phyloP scores from a whole-genome alignment of 2,329 filamentous ascomycete genomes.

The Thielaviopsis ethacetica region DNA sequence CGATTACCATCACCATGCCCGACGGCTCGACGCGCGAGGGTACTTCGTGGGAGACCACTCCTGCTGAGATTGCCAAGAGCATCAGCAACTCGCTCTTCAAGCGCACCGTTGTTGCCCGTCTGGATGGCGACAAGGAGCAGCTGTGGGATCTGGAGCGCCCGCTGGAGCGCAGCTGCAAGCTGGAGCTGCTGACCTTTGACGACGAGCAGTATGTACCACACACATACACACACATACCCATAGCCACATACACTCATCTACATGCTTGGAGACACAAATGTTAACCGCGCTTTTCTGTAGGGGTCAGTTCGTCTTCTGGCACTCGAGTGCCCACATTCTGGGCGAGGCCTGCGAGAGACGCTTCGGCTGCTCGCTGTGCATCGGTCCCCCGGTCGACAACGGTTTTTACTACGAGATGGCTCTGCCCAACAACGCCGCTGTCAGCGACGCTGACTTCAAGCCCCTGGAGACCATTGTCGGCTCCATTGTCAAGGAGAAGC shows the following conservation, averaged over 20 bases:
- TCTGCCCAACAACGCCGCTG: conserved; percentile 50
- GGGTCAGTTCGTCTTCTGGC: conserved; percentile 95
- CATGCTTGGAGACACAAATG: background rate
- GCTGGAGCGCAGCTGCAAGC: conserved; percentile 69
- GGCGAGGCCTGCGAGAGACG: conserved; percentile 83
- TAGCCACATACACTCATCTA: background rate
- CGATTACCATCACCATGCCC: conserved; percentile 57
- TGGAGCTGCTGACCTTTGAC: conserved; percentile 75
- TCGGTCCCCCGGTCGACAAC: conserved; percentile 79
- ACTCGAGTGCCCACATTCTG: conserved; percentile 88
- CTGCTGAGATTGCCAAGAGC: conserved; percentile 56
- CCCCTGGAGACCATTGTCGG: conserved; percentile 65
- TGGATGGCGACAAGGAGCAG: conserved; percentile 54
- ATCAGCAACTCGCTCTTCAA: conserved; percentile 77
- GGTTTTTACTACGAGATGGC: conserved; percentile 99
- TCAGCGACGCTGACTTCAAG: conserved; percentile 67
- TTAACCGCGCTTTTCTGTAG: background rate
- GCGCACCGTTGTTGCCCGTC: conserved; percentile 70
- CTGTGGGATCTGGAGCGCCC: conserved; percentile 90
- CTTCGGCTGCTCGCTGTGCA: conserved; percentile 83
- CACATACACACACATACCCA: background rate
- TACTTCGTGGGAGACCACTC: conserved; percentile 84
- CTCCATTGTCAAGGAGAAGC: conserved; percentile 89
- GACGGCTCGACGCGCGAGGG: conserved; percentile 57
- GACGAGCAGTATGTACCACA: conserved; percentile 12